Evolutionary conservation across 2,329 filamentous ascomycete genomes (phyloP), one percentile per base, ranked within the genome.

Genomic region (Beauveria bassiana): DNA sequence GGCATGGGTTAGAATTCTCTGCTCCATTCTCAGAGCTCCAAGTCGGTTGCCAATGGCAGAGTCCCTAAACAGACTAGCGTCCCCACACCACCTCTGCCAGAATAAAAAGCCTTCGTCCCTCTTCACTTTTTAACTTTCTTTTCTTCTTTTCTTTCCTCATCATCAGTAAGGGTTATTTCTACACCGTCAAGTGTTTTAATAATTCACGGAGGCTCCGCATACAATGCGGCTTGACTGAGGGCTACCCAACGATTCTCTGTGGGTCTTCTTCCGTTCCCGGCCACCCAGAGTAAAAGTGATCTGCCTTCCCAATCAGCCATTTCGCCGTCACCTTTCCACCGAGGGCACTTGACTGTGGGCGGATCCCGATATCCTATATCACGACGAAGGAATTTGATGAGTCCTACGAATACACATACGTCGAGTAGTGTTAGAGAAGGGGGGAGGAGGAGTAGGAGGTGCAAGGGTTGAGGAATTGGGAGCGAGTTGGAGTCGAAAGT

Each of bases 181-280:
- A 75, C 78, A 81, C 75, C 78, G 78, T 76, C 78, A 81, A 72
- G 75, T 81, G 78, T 77, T 76, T 75, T 72, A 71, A 73, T 73
- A 73, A 74, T 73, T 72, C 66, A 73, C 70, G 78, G 76, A 72
- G 79, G 79, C 79, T 81, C 78, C 79, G 77, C 79, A 58, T 70
- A 72, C 71, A 70, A 45, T 50, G 78, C 77, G 79, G 78, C 78
- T 79, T 80, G 79, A 59, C 79, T 81, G 79, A 79, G 78, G 77
- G 79, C 76, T 78, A 77, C 74, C 70, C 72, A 63, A 67, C 68
- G 64, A 68, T 70, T 70, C 71, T 70, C 76, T 69, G 76, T 81
- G 77, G 75, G 76, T 79, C 74, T 79, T 74, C 78, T 76, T 80
- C 79, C 79, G 79, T 81, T 81, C 79, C 79, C 79, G 78, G 79